Conservation (phyloP, 371 early-diverging fungal species). For the Entomophthora muscae region DNA sequence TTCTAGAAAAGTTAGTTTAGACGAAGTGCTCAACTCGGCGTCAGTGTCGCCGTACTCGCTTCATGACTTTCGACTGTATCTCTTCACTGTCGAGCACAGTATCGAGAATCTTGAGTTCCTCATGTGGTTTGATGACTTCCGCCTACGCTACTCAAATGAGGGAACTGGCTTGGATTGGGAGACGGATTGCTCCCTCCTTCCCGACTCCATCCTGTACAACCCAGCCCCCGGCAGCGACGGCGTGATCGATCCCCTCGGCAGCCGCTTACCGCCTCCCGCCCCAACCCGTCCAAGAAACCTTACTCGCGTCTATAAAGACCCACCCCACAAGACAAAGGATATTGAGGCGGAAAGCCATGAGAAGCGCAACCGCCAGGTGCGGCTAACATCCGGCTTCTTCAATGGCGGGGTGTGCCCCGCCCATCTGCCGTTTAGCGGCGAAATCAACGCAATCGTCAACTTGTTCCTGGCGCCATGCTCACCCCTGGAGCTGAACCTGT, state of each 20-base stretch:
- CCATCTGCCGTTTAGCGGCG: not conserved
- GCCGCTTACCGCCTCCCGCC: not conserved
- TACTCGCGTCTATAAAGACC: not conserved
- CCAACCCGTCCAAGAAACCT: not conserved
- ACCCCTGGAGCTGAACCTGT: not conserved
- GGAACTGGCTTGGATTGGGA: not conserved
- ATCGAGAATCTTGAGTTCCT: constrained; percentile 1
- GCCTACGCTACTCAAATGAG: not conserved
- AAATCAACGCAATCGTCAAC: not conserved
- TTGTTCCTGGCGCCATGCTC: not conserved
- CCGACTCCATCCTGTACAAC: not conserved
- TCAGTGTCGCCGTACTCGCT: not conserved
- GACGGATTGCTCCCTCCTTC: not conserved
- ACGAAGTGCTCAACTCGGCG: constrained; percentile 1
- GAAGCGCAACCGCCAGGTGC: not conserved
- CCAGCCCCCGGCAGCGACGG: not conserved
- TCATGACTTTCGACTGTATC: constrained; percentile 1
- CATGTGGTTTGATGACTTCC: not conserved
- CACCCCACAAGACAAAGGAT: not conserved
- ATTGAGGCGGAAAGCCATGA: not conserved
- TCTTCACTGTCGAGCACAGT: not conserved
- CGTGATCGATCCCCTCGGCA: not conserved
- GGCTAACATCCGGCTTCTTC: not conserved
- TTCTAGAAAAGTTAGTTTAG: constrained; percentile 14
- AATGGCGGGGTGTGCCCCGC: not conserved